Evolutionary conservation across 345 rosid species (phyloP).

Genomic region (Leavenworthia alabamica): DNA sequence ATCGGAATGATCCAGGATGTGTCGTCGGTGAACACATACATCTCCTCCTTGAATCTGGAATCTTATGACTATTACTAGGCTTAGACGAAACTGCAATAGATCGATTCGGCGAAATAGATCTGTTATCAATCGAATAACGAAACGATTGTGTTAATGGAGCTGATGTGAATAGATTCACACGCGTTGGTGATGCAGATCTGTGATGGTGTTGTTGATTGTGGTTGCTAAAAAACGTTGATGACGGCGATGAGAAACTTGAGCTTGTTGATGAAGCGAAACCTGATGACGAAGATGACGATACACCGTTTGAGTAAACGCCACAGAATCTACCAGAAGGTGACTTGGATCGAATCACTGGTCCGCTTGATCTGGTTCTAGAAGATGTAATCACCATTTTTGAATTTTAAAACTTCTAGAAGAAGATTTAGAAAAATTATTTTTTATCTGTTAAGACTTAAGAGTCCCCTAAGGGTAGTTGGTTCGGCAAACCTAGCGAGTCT

Average conservation of each 20-base stretch:
- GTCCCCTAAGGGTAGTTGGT: conserved; percentile 43
- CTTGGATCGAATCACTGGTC: conserved; percentile 46
- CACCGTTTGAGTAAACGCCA: conserved; percentile 10
- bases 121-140: conserved; percentile 50
- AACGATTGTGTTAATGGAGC: conserved; percentile 39
- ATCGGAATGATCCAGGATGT: conserved; percentile 81
- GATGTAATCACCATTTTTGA: conserved; percentile 36
- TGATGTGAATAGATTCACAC: conserved; percentile 48
- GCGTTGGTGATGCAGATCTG: conserved; percentile 63
- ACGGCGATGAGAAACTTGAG: too few relatives aligned
- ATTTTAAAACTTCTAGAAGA: neutral
- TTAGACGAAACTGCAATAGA: conserved; percentile 39
- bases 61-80: conserved; percentile 28
- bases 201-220: conserved; percentile 28
- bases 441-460: neutral
- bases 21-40: conserved; percentile 93
- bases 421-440: neutral
- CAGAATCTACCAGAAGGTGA: conserved; percentile 46
- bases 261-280: conserved; percentile 56
- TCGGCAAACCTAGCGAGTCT: conserved; percentile 75
- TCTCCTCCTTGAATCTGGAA: conserved; percentile 38
- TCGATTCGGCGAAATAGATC: conserved; percentile 50
- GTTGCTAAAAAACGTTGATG: conserved; percentile 37
- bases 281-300: conserved; percentile 39
- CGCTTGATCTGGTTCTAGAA: conserved; percentile 46